Percentiles rank a stretch among this genome's conserved stretches.
Evolutionary conservation across 2,329 filamentous ascomycete genomes (phyloP).

Genomic region (Diaporthe humulicola): DNA sequence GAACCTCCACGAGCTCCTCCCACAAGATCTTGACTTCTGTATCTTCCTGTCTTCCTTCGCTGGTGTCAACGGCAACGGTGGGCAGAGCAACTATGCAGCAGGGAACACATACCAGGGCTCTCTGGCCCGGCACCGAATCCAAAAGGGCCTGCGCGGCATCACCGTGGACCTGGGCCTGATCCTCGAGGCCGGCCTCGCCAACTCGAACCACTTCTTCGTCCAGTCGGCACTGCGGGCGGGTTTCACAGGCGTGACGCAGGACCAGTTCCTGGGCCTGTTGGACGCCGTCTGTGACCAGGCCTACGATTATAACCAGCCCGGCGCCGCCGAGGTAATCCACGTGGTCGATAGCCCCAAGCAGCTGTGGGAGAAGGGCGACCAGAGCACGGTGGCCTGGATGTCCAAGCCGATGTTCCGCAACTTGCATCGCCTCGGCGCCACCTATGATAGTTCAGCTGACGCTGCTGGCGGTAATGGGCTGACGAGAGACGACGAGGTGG

Average conservation of each 20-base stretch:
- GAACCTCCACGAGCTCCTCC: conserved; percentile 9
- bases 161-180: conserved; percentile 41
- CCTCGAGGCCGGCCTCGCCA: conserved; percentile 37
- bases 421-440: conserved; percentile 36
- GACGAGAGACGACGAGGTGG: neutral
- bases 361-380: conserved; percentile 41
- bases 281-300: neutral
- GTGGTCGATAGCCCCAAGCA: conserved; percentile 43
- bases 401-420: conserved; percentile 45
- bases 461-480: neutral
- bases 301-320: neutral
- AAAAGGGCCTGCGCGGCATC: conserved; percentile 42
- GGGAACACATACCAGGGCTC: conserved; percentile 41
- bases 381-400: conserved; percentile 40
- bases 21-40: conserved; percentile 35
- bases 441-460: neutral
- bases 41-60: conserved; percentile 32
- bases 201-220: conserved; percentile 45
- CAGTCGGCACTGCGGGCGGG: conserved; percentile 39
- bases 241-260: conserved; percentile 29
- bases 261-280: conserved; percentile 28
- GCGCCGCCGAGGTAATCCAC: conserved; percentile 43
- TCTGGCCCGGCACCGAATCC: conserved; percentile 41
- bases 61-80: conserved; percentile 25
- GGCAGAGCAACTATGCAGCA: conserved; percentile 35